These are phyloP conservation scores for Podosphaera aphanis DNA, from an alignment of 2,329 filamentous ascomycete species.

Conservation along the genomic window DNA sequence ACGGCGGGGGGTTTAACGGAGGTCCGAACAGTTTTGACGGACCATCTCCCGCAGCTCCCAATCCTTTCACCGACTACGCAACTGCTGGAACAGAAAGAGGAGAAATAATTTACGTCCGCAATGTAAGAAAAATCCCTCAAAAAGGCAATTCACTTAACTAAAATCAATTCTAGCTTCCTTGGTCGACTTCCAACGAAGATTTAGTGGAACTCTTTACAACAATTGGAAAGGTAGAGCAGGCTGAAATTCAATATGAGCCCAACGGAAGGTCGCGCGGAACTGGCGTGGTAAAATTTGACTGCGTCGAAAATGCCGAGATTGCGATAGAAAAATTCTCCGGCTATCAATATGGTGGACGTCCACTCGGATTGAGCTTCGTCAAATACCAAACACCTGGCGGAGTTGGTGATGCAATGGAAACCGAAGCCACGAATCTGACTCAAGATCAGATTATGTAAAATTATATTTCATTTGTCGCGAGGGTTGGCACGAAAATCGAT, in stretches of 20 bases:
- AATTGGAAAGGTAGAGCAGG: slow-evolving; percentile 91
- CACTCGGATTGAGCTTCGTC: slow-evolving; percentile 78
- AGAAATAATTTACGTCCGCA: slow-evolving; percentile 82
- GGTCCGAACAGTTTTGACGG: slow-evolving; percentile 15
- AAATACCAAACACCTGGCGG: slow-evolving; percentile 55
- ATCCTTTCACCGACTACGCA: slow-evolving; percentile 84
- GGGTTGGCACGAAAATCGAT: too few species aligned
- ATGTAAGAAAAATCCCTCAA: slow-evolving; percentile 37
- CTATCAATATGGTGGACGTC: slow-evolving; percentile 89
- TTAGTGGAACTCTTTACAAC: slow-evolving; percentile 90
- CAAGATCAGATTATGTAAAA: slow-evolving; percentile 91
- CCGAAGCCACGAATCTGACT: slow-evolving; percentile 55
- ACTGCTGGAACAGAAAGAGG: slow-evolving; percentile 66
- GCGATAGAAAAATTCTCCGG: slow-evolving; percentile 93
- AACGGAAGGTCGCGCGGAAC: slow-evolving; percentile 87
- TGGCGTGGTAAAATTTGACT: slow-evolving; percentile 88
- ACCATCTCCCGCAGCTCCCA: slow-evolving; percentile 38
- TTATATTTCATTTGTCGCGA: background rate
- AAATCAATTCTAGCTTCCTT: slow-evolving; percentile 52
- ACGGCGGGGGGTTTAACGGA: slow-evolving; percentile 16
- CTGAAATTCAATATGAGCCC: slow-evolving; percentile 97
- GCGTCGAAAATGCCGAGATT: slow-evolving; percentile 62
- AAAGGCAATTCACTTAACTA: slow-evolving; percentile 2
- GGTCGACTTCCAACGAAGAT: slow-evolving; percentile 98
- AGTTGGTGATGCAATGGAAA: slow-evolving; percentile 50